These are phyloP conservation scores for Fagopyrum tataricum DNA, from an alignment of 148 eudicot genomes.

Conservation along the genomic window DNA sequence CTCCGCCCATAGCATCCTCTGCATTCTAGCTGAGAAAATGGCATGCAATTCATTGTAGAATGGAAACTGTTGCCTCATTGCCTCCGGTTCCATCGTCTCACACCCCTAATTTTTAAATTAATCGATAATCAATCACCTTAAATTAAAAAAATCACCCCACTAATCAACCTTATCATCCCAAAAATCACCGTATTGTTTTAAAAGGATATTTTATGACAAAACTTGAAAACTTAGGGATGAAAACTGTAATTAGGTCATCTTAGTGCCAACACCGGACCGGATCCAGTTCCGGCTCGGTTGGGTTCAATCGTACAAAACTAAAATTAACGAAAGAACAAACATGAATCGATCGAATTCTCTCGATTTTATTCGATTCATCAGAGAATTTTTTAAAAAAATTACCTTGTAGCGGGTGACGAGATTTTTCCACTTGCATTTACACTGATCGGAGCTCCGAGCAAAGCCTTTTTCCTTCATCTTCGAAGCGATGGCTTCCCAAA, in stretches of 20 bases:
- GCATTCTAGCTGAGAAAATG: conserved; percentile 74
- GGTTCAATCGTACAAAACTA: too few species aligned
- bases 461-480: conserved; percentile 73
- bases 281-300: too few species aligned
- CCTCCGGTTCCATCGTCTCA: conserved; percentile 86
- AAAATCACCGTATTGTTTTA: too few species aligned
- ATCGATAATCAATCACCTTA: neutral
- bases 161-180: neutral
- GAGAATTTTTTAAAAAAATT: neutral
- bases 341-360: too few species aligned
- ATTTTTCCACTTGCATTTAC: conserved; percentile 95
- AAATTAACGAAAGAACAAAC: too few species aligned
- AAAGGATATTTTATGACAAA: too few species aligned
- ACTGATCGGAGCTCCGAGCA: conserved; percentile 86
- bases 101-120: conserved; percentile 20
- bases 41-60: conserved; percentile 79
- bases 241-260: too few species aligned
- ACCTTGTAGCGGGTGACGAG: conserved; percentile 90
- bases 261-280: too few species aligned
- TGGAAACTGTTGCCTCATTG: conserved; percentile 73
- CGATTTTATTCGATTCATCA: neutral
- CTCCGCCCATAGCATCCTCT: conserved; percentile 83
- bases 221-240: too few species aligned
- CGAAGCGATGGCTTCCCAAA: conserved; percentile 69
- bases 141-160: neutral